Evolutionary conservation across 352 stramenopile genomes (phyloP), one percentile per base, ranked within the genome.

Genomic region (Globisporangium rhizosaccharum): DNA sequence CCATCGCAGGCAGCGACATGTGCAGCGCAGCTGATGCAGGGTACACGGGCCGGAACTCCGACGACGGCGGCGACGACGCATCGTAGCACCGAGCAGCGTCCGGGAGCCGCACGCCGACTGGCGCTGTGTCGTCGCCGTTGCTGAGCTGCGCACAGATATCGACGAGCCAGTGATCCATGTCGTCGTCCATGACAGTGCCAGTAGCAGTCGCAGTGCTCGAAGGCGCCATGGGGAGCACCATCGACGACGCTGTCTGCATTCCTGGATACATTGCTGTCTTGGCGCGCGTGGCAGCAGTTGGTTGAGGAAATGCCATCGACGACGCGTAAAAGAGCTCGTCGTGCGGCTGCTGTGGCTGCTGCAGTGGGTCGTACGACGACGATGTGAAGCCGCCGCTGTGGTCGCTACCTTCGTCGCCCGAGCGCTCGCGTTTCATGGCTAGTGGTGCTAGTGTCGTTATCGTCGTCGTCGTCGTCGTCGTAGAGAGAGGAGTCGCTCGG

Each of bases 151-250:
- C 46, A 33, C 58, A 64, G 18, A 64, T 64, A 44, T 64, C 58
- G 20, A 64, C 58, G 36, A 64, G 51, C 58, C 58, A 64, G 51
- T 57, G 58, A 23, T 53, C 46, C 44, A 64, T 57, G 41, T 64
- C 58, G 44, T 64, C 58, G 44, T 64, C 58, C 23, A 53, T 39
- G 7, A 18, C 53, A 4, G 3, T 48, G 41, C 41, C 7, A 47
- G 10, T 18, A 15, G 41, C 17, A 3, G 42, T 23, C n/a, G 42
- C 30, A 36, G 15, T 48, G 14, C 37, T 44, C 30, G 37, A 11
- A 6, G 14, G 48, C 48, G 17, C 49, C 14, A 54, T 36, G 15
- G 49, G 18, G 7, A 25, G 15, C 11, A 36, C 14, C 28, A 23
- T 18, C 25, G 28, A 6, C 10, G 48, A 26, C 28, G 18, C n/a